Evolutionary conservation across 2,329 filamentous ascomycete genomes (phyloP), one percentile per base, ranked within the genome.

Genomic region (Fusarium dlaminii): DNA sequence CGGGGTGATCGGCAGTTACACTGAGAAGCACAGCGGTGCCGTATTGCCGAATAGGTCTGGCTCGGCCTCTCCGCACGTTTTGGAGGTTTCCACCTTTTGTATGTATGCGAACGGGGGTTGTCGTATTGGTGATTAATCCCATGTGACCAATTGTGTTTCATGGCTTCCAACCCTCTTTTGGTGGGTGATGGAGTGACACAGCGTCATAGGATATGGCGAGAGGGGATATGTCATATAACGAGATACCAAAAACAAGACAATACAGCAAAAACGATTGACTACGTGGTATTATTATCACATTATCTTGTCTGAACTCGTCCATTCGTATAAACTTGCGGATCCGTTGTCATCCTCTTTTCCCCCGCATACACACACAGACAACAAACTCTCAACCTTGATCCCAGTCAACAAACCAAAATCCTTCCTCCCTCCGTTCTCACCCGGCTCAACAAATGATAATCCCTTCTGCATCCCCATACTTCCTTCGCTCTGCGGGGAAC

Each of bases 61-160:
- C 45, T 58, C 74, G 61, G 72, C 55, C 63, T 75, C 74, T 67
- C 74, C 74, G 74, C 74, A 76, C 43, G 58, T 36, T 20, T 52
- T 52, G 32, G 49, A 36, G 49, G 32, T 65, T 40, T 20, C 34
- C 64, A 63, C 68, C 67, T 40, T 39, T 48, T 43, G n/a, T 22
- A 9, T 52, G 32, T 27, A 27, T 36, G 32, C 13, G 22, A 14
- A 14, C 22, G 27, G 39, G 39, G 22, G 43, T 36, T 60, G 63
- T 57, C 29, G 40, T 40, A 40, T 37, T 40, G 24, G 27, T 39
- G 37, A 9, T 37, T 59, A 42, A 59, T 39, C 34, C 46, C 46
- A 66, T 71, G 14, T 39, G 34, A 37, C 68, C 56, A 71, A 68
- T 68, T 45, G 51, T 14, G 58, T 60, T 46, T 57, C 40, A 58